A percentile compares a stretch with the other conserved stretches of the same genome.
Evolutionary conservation across 1,284 basidiomycete genomes (phyloP).

Genomic region (Sanghuangporus sanghuang): DNA sequence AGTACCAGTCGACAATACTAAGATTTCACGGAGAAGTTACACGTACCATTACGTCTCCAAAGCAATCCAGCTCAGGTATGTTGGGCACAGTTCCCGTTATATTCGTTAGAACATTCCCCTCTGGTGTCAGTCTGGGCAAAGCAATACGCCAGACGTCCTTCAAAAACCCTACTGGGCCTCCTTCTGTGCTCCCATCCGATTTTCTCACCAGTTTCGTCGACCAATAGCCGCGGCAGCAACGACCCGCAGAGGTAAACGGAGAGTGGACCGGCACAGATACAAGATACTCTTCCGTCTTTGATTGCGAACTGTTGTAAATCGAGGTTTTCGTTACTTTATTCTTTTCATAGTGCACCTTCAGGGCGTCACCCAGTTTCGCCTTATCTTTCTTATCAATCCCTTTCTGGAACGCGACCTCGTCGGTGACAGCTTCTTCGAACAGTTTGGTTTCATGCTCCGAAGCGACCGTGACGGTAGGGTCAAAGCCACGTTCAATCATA

Average conservation of each 20-base stretch:
- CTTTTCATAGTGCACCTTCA: neutral
- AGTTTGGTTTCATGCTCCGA: neutral
- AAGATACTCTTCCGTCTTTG: neutral
- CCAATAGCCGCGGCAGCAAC: neutral
- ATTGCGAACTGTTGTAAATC: neutral
- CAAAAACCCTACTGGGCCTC: conserved; percentile 20
- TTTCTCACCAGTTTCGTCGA: neutral
- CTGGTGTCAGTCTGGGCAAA: conserved; percentile 7
- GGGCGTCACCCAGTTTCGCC: neutral
- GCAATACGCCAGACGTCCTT: conserved; percentile 24
- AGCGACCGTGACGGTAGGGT: neutral
- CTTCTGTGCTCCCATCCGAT: conserved; percentile 4
- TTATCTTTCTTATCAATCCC: neutral
- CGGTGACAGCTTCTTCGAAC: neutral
- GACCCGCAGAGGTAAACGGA: neutral
- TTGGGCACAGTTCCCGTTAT: neutral
- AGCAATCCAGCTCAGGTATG: neutral
- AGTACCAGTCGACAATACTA: neutral
- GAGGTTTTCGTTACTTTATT: neutral
- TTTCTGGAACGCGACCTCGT: neutral
- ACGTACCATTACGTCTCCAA: neutral
- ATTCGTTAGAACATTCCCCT: conserved; percentile 18
- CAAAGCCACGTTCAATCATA: neutral
- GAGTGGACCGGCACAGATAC: neutral
- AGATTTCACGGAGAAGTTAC: neutral